phyloP scores from a whole-genome alignment of 805 yeast genomes.

The Metschnikowia corniflorae region DNA sequence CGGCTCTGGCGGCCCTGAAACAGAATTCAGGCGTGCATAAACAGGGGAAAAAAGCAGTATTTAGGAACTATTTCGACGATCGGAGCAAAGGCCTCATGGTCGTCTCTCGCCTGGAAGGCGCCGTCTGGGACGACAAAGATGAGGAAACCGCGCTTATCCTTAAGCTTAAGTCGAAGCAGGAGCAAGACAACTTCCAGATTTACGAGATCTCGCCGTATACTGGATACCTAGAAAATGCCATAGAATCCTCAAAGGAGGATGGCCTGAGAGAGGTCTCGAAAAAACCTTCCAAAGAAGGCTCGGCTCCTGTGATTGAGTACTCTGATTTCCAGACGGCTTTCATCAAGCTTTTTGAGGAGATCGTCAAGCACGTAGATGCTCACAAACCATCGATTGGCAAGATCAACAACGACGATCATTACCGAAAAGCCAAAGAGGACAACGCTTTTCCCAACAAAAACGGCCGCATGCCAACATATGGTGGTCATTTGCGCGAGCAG shows the following conservation, averaged over 20 bases:
- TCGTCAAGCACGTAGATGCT: slow-evolving; percentile 19
- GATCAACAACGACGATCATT: slow-evolving; percentile 29
- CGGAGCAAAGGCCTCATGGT: slow-evolving; percentile 12
- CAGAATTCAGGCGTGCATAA: neutral
- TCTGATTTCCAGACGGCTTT: slow-evolving; percentile 18
- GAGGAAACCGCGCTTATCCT: slow-evolving; percentile 7
- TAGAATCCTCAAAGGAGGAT: neutral
- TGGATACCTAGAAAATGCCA: neutral
- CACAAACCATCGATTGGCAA: slow-evolving; percentile 21
- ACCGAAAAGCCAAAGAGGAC: slow-evolving; percentile 17
- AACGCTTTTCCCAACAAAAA: slow-evolving; percentile 19
- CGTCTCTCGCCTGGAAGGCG: slow-evolving; percentile 7
- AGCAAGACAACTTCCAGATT: slow-evolving; percentile 1
- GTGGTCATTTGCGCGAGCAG: slow-evolving; percentile 34
- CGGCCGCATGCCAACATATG: slow-evolving; percentile 30
- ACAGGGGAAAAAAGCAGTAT: slow-evolving; percentile 3
- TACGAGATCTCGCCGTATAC: slow-evolving; percentile 6
- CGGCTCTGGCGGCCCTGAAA: neutral
- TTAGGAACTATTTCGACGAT: slow-evolving; percentile 13
- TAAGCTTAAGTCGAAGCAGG: neutral
- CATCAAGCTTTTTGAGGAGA: slow-evolving; percentile 19
- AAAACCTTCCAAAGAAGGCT: neutral
- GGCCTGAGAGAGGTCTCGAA: neutral
- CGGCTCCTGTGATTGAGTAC: neutral
- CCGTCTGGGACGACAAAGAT: slow-evolving; percentile 9